Evolutionary conservation across 2,329 filamentous ascomycete genomes (phyloP).

Genomic region (Aureobasidium sp.): DNA sequence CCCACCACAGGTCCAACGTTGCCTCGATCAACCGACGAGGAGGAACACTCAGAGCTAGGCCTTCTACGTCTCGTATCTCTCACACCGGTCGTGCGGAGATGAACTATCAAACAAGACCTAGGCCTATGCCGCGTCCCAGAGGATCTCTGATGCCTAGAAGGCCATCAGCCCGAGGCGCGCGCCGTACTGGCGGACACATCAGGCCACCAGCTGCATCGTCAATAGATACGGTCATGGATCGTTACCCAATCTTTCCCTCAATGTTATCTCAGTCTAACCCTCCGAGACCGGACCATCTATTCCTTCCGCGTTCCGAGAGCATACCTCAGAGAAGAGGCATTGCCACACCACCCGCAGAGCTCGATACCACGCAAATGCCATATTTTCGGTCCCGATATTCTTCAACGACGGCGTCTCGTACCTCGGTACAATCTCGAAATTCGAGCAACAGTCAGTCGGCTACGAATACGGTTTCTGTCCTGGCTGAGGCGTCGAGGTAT

Average conservation of each 20-base stretch:
- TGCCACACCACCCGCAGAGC: background rate
- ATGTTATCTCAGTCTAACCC: background rate
- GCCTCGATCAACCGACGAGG: slow-evolving; percentile 12
- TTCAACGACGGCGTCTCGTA: background rate
- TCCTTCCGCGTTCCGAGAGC: background rate
- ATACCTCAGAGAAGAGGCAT: background rate
- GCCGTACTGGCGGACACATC: background rate
- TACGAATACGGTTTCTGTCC: background rate
- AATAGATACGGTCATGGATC: background rate
- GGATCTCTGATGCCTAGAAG: slow-evolving; percentile 15
- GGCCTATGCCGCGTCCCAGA: slow-evolving; percentile 8
- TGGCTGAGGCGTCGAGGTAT: background rate
- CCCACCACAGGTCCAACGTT: background rate
- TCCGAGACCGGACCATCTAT: background rate
- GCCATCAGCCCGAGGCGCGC: background rate
- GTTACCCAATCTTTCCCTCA: slow-evolving; percentile 1
- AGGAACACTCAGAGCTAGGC: slow-evolving; percentile 6
- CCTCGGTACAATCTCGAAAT: background rate
- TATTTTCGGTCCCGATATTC: background rate
- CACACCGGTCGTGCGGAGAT: background rate
- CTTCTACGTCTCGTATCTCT: background rate
- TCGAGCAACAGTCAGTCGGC: background rate
- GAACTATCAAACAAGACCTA: background rate
- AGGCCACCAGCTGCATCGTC: background rate
- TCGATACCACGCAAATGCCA: background rate